Base-by-base conservation (phyloP, 1,284 basidiomycete genomes). In the Stygiomarasmius scandens region DNA sequence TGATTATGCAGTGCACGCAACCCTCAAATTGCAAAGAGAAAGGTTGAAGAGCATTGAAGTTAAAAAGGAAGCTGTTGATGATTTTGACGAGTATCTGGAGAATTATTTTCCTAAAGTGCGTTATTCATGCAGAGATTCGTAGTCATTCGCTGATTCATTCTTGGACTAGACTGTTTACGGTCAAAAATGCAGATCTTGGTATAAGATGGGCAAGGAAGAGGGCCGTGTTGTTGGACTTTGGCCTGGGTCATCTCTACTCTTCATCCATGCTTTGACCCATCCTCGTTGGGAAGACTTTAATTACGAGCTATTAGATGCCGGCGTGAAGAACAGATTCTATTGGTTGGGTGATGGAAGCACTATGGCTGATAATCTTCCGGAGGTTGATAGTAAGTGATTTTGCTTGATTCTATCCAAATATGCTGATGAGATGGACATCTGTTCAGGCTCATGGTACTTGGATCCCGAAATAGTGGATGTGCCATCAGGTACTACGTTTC, bases 281-380 rank as follows among this genome's bases (percentile, higher is more conserved):
- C 85, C 85, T 0, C 79, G 85, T 3, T 88, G 85, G 85, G 86
- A 88, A 61, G 86, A 88, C 62, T 87, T 76, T 62, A 75, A 78
- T 29, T 88, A 84, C 61, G 80, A 85, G 59, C 68, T 58, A 2
- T 66, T 80, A 2, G 78, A 82, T 50, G 24, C 49, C 10, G 71
- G 66, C 2, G 66, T 68, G 16, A 69, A 68, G 56, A 85, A 85
- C 62, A 71, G 81, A 5, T 76, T 85, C 64, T 75, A 81, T 64
- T 87, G 84, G 82, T 72, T 86, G 1, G 84, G 85, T 0, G 79
- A 85, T 57, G 84, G 85, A 10, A 76, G 72, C 58, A 81, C 80
- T 14, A 68, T 71, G 45, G 73, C 75, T 25, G 79, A 81, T 65
- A 77, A 74, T 61, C 69, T 69, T 19, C 66, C 72, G 59, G 69